phyloP scores from a whole-genome alignment of 495 filamentous ascomycete species.

The Aspergillus affinis region DNA sequence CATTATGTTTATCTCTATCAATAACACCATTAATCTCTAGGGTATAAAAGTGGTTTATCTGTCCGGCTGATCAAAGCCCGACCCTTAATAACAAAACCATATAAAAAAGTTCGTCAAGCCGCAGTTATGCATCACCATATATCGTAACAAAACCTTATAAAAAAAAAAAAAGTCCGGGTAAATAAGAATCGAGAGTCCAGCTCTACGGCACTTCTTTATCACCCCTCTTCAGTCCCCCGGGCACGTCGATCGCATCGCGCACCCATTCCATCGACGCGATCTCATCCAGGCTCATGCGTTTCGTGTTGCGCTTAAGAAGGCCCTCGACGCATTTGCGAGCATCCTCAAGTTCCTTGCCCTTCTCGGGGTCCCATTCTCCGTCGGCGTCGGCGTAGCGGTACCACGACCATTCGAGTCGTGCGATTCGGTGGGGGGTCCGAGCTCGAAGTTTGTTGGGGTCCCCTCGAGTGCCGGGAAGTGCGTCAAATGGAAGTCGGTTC shows the following conservation, averaged over 20 bases:
- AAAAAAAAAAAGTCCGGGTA: conserved; percentile 14
- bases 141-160: conserved; percentile 7
- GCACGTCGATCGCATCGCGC: conserved; percentile 64
- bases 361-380: conserved; percentile 63
- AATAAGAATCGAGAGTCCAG: conserved; percentile 29
- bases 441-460: conserved; percentile 67
- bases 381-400: conserved; percentile 74
- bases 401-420: conserved; percentile 93
- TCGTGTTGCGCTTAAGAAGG: conserved; percentile 74
- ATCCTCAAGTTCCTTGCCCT: conserved; percentile 64
- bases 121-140: conserved; percentile 4
- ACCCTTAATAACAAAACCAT: not conserved
- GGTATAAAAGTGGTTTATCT: not conserved
- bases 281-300: conserved; percentile 68
- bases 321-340: conserved; percentile 79
- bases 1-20: not conserved
- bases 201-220: conserved; percentile 62
- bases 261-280: conserved; percentile 78
- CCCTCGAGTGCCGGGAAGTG: conserved; percentile 69
- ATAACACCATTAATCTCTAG: not conserved
- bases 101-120: not conserved
- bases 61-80: not conserved
- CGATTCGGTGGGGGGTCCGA: conserved; percentile 88
- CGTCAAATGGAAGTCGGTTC: conserved; percentile 87
- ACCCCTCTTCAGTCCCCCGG: conserved; percentile 65